Percentiles rank a stretch among this genome's conserved stretches.
These are phyloP conservation scores for Xylaria digitata DNA, from an alignment of 2,329 filamentous ascomycete species.

Conservation along the genomic window DNA sequence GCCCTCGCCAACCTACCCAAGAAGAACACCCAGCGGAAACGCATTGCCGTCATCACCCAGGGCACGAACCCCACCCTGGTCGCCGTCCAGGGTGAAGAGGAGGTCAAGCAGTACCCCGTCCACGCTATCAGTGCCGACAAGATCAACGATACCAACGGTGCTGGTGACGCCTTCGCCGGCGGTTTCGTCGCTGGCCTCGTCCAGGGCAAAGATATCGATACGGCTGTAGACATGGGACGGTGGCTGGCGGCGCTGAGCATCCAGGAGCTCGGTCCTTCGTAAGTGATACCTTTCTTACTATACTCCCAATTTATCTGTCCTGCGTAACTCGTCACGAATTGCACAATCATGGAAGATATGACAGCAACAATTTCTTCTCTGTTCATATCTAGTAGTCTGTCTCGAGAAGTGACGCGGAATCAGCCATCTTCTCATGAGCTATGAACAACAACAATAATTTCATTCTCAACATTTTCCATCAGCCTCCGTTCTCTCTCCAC, in stretches of 20 bases:
- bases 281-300: conserved; percentile 59
- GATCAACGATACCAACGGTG: conserved; percentile 97
- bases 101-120: conserved; percentile 82
- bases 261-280: conserved; percentile 95
- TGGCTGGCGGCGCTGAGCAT: conserved; percentile 96
- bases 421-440: conserved; percentile 11
- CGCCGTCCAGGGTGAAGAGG: conserved; percentile 76
- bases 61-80: conserved; percentile 92
- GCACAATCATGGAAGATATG: neutral
- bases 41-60: conserved; percentile 92
- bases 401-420: conserved; percentile 9
- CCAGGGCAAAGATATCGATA: conserved; percentile 81
- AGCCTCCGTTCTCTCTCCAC: conserved; percentile 20
- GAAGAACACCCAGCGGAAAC: conserved; percentile 85
- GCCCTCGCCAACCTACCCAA: conserved; percentile 89
- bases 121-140: conserved; percentile 78
- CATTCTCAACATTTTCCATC: conserved; percentile 18
- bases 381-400: conserved; percentile 24
- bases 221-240: conserved; percentile 89
- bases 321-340: neutral
- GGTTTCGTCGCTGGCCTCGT: conserved; percentile 92
- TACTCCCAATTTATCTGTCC: neutral
- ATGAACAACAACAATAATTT: conserved; percentile 16
- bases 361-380: conserved; percentile 20
- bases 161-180: conserved; percentile 95